A percentile compares a stretch with the other conserved stretches of the same genome.
Conservation (phyloP, 352 stramenopile genomes). For the Globisporangium camurandrum region DNA sequence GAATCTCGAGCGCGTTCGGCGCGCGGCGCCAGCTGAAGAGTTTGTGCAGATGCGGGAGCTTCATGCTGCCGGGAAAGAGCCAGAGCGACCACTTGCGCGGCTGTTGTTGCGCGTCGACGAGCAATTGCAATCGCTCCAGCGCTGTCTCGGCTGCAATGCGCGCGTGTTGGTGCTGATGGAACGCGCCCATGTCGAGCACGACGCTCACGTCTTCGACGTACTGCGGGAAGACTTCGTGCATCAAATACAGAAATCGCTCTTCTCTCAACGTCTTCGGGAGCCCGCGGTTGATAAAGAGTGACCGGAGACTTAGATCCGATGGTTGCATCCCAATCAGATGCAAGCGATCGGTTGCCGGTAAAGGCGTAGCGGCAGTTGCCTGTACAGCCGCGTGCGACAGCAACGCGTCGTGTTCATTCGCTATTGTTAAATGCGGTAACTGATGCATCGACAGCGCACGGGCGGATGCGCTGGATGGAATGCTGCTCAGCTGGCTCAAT, state of each 20-base stretch:
- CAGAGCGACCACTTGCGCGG: slow-evolving; percentile 56
- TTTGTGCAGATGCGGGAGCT: slow-evolving; percentile 50
- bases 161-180: slow-evolving; percentile 49
- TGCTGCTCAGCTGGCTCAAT: slow-evolving; percentile 54
- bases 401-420: slow-evolving; percentile 6
- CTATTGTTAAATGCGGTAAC: not conserved
- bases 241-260: slow-evolving; percentile 63
- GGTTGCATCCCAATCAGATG: slow-evolving; percentile 81
- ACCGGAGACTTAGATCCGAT: slow-evolving; percentile 60
- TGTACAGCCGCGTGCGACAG: slow-evolving; percentile 9
- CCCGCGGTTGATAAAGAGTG: slow-evolving; percentile 72
- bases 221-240: slow-evolving; percentile 74
- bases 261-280: slow-evolving; percentile 70
- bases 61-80: slow-evolving; percentile 60
- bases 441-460: not conserved
- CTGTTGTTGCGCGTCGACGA: slow-evolving; percentile 39
- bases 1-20: slow-evolving; percentile 36
- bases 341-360: slow-evolving; percentile 13
- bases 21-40: slow-evolving; percentile 37
- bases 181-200: slow-evolving; percentile 75
- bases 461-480: slow-evolving; percentile 24
- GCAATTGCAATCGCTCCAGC: slow-evolving; percentile 48
- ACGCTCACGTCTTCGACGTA: slow-evolving; percentile 79
- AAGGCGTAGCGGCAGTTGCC: slow-evolving; percentile 10
- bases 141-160: slow-evolving; percentile 40